Base-by-base conservation (phyloP, 2,329 filamentous ascomycete genomes). In the Curvularia hawaiiensis region DNA sequence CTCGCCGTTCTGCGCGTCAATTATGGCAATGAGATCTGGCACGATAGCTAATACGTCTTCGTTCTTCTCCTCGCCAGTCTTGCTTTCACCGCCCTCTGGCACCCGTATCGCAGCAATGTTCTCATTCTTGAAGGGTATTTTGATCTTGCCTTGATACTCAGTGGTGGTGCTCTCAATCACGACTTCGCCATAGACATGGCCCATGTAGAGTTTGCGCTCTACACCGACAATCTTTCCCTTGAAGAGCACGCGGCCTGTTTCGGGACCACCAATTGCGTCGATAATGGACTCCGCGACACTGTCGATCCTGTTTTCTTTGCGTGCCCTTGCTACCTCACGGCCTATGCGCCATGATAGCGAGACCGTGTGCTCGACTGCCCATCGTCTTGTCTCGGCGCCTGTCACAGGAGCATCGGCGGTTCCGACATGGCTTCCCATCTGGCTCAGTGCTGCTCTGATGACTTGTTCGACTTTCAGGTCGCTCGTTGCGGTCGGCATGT, bases 91-190 rank as follows among this genome's bases (percentile, higher is more conserved):
- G 3, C 54, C 61, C 7, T 72, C 67, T 12, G 63, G 75, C 67
- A 63, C 65, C 51, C 54, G 74, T 58, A 64, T 73, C 58, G 84
- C 87, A n/a, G 83, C 84, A 44, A 90, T 88, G 65, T 90, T 90
- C 68, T 91, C 88, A 71, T 90, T 90, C 76, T 90, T 90, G 78
- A 90, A 90, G 0, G 88, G 87, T 48, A 90, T 87, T 68, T 84
- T 87, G 68, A 89, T 75, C 30, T 71, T 76, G 0, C 85, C 85
- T 7, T 64, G 31, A 40, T 67, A 70, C 24, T 60, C 54, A 3
- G 59, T 50, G 38, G 67, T 63, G 1, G 64, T 65, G 3, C 74
- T 73, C 43, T 77, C 75, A 33, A 79, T 69, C 11, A 79, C 72
- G 33, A 79, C 72, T 52, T 78, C 76, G 11, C 78, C 77, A 45